Conservation (phyloP, 208 protist genomes). For the Acanthamoeba quina region DNA sequence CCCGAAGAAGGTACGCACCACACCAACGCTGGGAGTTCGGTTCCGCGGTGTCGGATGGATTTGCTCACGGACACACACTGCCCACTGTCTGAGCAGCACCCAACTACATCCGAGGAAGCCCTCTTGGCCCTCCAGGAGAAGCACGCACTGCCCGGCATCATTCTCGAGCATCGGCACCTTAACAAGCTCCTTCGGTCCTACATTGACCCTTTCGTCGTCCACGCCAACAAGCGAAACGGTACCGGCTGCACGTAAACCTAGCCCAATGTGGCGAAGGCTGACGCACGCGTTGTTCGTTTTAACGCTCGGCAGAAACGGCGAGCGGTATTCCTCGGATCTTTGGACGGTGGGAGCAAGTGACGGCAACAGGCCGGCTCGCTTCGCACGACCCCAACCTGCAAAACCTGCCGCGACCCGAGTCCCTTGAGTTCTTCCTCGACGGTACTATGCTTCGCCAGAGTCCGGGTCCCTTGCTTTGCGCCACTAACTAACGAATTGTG, state of each 20-base stretch:
- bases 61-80: background rate
- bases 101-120: conserved; percentile 44
- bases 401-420: conserved; percentile 53
- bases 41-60: background rate
- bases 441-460: background rate
- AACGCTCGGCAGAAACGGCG: background rate
- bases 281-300: background rate
- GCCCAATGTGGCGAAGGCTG: background rate
- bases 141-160: conserved; percentile 61
- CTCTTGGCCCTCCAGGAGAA: conserved; percentile 11
- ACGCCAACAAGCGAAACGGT: conserved; percentile 3
- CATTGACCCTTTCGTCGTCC: conserved; percentile 51
- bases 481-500: background rate
- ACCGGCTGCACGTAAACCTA: no score
- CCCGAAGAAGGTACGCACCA: background rate
- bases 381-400: conserved; percentile 69
- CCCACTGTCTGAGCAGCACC: background rate
- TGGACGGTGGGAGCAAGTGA: conserved; percentile 9
- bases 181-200: conserved; percentile 34
- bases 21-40: background rate
- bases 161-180: conserved; percentile 69
- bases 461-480: background rate
- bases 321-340: background rate
- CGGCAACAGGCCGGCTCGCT: conserved; percentile 59
- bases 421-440: conserved; percentile 47